Evolutionary conservation across 345 rosid genomes (phyloP).

Genomic region (Eucalyptus sp.): DNA sequence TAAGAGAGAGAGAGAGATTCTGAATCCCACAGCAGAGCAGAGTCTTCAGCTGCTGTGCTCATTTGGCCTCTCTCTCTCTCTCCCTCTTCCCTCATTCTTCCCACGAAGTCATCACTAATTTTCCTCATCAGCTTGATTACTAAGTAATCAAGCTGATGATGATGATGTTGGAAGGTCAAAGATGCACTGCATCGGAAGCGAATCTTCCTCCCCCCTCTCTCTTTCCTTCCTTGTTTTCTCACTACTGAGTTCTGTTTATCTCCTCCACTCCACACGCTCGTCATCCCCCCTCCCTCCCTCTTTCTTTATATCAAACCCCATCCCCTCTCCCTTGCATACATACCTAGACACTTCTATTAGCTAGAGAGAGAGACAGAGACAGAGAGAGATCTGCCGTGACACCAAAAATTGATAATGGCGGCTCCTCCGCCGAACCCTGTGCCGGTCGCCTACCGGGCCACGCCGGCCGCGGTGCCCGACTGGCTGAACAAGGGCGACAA

Average conservation of each 20-base stretch:
- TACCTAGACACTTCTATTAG: neutral
- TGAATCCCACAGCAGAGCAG: neutral
- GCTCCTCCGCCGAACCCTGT: neutral
- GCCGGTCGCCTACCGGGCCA: conserved; percentile 1
- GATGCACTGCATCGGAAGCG: neutral
- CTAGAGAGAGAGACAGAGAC: neutral
- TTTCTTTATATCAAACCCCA: neutral
- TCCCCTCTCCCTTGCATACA: neutral
- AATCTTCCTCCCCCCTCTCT: neutral
- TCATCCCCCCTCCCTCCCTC: neutral
- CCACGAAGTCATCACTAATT: neutral
- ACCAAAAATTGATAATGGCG: neutral
- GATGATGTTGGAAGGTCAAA: neutral
- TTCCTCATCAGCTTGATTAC: neutral
- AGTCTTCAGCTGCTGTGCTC: neutral
- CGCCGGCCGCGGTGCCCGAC: conserved; percentile 6
- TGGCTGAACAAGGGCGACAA: conserved; percentile 41
- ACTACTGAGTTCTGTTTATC: neutral
- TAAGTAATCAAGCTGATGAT: neutral
- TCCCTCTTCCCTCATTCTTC: neutral
- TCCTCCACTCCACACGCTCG: neutral
- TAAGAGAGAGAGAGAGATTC: neutral
- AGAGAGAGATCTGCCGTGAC: neutral
- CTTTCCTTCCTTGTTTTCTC: neutral
- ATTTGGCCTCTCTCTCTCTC: too few relatives aligned